Evolutionary conservation across 2,329 filamentous ascomycete genomes (phyloP).

Genomic region (Stagonosporopsis tanaceti): DNA sequence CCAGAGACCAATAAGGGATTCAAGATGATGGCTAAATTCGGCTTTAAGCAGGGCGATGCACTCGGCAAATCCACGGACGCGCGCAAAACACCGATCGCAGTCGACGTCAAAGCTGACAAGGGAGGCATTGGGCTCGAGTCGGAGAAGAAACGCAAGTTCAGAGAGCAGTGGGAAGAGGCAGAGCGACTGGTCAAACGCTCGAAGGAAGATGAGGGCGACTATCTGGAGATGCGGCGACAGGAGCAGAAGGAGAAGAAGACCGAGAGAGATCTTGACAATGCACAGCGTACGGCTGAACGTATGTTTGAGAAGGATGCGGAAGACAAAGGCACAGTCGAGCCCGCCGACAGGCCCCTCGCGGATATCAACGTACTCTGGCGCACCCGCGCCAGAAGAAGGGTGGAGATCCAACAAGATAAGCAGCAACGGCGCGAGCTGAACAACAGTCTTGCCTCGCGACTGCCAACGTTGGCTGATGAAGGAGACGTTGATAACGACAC

Average conservation of each 20-base stretch:
- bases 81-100: constrained; percentile 75
- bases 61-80: constrained; percentile 70
- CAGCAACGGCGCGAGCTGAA: constrained; percentile 40
- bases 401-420: constrained; percentile 72
- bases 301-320: constrained; percentile 62
- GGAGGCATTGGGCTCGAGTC: constrained; percentile 85
- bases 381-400: constrained; percentile 72
- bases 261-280: constrained; percentile 76
- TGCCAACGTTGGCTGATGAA: constrained; percentile 68
- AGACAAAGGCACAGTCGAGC: constrained; percentile 29
- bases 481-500: constrained; percentile 79
- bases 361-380: constrained; percentile 82
- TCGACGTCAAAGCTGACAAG: constrained; percentile 79
- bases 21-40: constrained; percentile 96
- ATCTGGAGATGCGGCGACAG: constrained; percentile 43
- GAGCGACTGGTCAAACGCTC: constrained; percentile 50
- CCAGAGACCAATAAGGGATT: constrained; percentile 81
- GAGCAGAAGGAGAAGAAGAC: constrained; percentile 50
- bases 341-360: constrained; percentile 63
- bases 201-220: constrained; percentile 55
- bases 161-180: constrained; percentile 48
- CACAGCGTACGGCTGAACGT: constrained; percentile 82
- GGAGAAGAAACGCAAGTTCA: constrained; percentile 79
- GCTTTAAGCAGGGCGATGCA: constrained; percentile 78
- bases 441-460: constrained; percentile 51